Conservation (phyloP, 1,139 yeast genomes). For the Pichia kudriavzevii region DNA sequence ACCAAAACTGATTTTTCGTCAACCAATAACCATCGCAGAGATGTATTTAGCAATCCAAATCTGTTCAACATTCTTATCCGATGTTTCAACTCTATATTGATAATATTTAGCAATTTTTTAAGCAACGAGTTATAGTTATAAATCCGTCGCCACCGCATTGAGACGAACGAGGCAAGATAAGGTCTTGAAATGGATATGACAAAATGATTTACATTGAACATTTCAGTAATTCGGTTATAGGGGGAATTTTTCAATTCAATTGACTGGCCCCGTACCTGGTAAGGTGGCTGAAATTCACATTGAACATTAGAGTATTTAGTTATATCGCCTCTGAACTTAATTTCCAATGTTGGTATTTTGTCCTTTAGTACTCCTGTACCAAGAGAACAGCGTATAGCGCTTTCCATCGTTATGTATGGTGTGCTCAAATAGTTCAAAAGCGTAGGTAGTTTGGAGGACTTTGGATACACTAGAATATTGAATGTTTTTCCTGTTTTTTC, state of each 20-base stretch:
- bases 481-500: constrained; percentile 75
- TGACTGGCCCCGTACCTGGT: constrained; percentile 26
- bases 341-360: constrained; percentile 35
- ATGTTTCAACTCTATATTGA: constrained; percentile 70
- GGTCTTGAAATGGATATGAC: constrained; percentile 88
- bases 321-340: constrained; percentile 54
- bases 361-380: constrained; percentile 53
- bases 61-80: constrained; percentile 74
- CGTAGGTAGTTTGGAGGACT: constrained; percentile 65
- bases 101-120: constrained; percentile 34
- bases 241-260: constrained; percentile 20
- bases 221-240: constrained; percentile 79
- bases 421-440: constrained; percentile 85
- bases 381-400: constrained; percentile 66
- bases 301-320: constrained; percentile 10
- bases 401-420: constrained; percentile 87
- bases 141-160: constrained; percentile 71
- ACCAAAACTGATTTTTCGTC: constrained; percentile 82
- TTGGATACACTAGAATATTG: constrained; percentile 84
- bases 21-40: constrained; percentile 68
- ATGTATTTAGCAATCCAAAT: constrained; percentile 65
- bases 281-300: constrained; percentile 37
- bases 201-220: constrained; percentile 90
- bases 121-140: constrained; percentile 27
- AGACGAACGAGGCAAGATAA: constrained; percentile 80